Base-by-base conservation (phyloP, 176 grass and related monocot species). In the Musa beccarii region DNA sequence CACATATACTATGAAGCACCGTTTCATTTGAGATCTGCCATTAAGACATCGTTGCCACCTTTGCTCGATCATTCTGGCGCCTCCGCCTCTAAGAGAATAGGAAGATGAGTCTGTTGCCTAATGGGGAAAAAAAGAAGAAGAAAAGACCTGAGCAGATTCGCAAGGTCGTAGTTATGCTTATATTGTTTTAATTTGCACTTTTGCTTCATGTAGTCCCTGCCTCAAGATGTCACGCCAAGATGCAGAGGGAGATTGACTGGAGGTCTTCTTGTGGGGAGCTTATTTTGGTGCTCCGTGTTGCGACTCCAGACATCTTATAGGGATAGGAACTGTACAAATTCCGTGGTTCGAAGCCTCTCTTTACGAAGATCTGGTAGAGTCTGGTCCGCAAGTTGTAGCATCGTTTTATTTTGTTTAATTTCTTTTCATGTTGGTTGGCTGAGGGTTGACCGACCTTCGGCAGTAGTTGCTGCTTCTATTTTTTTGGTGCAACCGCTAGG, bases 201-300 rank as follows among this genome's bases (percentile, higher is more conserved):
- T 73, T 54, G 34, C 34, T 43, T 6, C 49, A 49, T 66, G 16
- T 50, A 3, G 17, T 51, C 21, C 75, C 2, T 24, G 17, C 75
- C 52, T 73, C 26, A 10, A 2, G 14, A 77, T 25, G 17, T 65
- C 1, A 2, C 2, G 12, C 20, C 65, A 26, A 43, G 49, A 23
- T 4, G 15, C 25, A 25, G 75, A 51, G 43, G 49, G 59, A 53
- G 52, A 59, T 19, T 59, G 77, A 79, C 77, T 70, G 69, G 69
- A 73, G 65, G 57, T 65, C 53, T 63, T 21, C 49, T 54, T 73
- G 49, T 64, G 56, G 69, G 79, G 57, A 73, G 57, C 69, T 72
- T 80, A 65, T 80, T 80, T 80, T 80, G 49, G 43, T 51, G 79
- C 79, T 80, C 79, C 65, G 20, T 11, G 53, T 73, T n/a, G 28